Evolutionary conservation across 129 eudicot genomes (phyloP).

Genomic region (Apium graveolens): DNA sequence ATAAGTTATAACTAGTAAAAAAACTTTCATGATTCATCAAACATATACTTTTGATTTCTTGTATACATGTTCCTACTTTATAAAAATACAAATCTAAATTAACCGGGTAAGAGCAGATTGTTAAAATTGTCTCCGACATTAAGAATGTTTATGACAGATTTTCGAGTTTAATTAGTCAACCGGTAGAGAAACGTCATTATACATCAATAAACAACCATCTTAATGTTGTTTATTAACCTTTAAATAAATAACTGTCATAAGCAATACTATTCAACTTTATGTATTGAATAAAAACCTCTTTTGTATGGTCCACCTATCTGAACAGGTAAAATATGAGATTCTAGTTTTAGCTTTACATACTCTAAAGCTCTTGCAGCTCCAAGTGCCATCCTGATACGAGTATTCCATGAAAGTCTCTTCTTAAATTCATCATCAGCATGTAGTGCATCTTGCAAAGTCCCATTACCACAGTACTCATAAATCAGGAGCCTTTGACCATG

Average conservation of each 20-base stretch:
- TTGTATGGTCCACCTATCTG: neutral
- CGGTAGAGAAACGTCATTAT: too few relatives aligned
- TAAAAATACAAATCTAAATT: neutral
- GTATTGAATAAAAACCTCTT: neutral
- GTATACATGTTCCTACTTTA: neutral
- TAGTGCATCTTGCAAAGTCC: conserved; percentile 75
- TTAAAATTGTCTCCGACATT: neutral
- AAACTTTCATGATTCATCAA: neutral
- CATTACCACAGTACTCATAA: conserved; percentile 70
- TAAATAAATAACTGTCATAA: neutral
- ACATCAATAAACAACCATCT: neutral
- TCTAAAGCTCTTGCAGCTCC: conserved; percentile 99
- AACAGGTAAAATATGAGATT: neutral
- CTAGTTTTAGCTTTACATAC: conserved; percentile 38
- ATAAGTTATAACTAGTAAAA: neutral
- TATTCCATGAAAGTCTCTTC: conserved; percentile 71
- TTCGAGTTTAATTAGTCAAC: neutral
- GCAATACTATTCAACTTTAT: neutral
- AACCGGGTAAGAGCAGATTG: neutral
- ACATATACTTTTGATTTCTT: neutral
- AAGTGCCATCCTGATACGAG: conserved; percentile 88
- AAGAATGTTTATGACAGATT: neutral
- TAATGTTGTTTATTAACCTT: neutral
- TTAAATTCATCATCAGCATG: conserved; percentile 79
- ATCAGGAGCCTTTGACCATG: conserved; percentile 79